These are phyloP conservation scores for Gossypium mustelinum DNA, from an alignment of 345 rosid genomes.

Conservation along the genomic window DNA sequence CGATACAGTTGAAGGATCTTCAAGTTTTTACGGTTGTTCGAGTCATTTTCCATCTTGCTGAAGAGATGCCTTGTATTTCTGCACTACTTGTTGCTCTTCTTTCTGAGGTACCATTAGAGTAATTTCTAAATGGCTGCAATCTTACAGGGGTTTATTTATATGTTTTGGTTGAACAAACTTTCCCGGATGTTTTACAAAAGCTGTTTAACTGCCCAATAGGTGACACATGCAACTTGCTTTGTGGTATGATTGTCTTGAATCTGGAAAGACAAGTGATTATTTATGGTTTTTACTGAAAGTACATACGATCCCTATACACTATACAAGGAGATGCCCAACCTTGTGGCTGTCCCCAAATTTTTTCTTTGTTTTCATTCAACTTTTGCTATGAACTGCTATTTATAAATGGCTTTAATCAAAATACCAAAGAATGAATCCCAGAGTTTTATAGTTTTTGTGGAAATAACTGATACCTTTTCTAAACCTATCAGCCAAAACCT, in stretches of 20 bases:
- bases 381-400: neutral
- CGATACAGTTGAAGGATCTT: constrained; percentile 87
- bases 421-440: neutral
- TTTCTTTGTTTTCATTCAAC: neutral
- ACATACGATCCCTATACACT: neutral
- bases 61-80: constrained; percentile 97
- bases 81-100: constrained; percentile 96
- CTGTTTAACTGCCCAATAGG: neutral
- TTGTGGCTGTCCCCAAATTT: neutral
- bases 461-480: constrained; percentile 17
- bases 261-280: neutral
- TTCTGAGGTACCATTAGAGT: constrained; percentile 56
- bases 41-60: constrained; percentile 95
- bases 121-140: constrained; percentile 6
- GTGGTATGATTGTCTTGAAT: neutral
- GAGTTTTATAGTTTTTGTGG: neutral
- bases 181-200: neutral
- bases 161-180: neutral
- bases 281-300: neutral
- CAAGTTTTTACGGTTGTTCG: constrained; percentile 92
- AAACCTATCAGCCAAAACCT: constrained; percentile 82
- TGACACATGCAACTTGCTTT: neutral
- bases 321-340: neutral
- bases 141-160: neutral
- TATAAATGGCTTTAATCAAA: neutral